These are phyloP conservation scores for Chrysoporthe puriensis DNA, from an alignment of 2,329 filamentous ascomycete genomes.

Conservation along the genomic window DNA sequence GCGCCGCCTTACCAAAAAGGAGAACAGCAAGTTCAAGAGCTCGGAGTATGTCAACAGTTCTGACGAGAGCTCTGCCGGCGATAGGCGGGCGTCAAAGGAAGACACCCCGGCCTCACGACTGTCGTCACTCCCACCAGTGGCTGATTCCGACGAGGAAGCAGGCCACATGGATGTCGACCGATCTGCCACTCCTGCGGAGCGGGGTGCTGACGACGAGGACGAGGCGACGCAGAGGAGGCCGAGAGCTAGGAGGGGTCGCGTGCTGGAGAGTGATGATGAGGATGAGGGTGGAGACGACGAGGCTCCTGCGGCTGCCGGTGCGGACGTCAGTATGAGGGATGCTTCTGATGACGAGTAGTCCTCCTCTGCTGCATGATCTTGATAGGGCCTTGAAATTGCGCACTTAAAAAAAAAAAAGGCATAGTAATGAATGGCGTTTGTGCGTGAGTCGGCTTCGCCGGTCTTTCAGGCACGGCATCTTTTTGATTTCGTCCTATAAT, in stretches of 20 bases:
- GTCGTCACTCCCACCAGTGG: slow-evolving; percentile 26
- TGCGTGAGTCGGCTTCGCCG: not conserved
- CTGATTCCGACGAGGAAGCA: slow-evolving; percentile 40
- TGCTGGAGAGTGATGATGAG: slow-evolving; percentile 59
- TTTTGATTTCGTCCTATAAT: not conserved
- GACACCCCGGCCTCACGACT: slow-evolving; percentile 31
- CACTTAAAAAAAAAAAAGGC: not conserved
- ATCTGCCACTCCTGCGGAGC: slow-evolving; percentile 31
- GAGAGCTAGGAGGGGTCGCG: slow-evolving; percentile 53
- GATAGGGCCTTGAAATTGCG: not conserved
- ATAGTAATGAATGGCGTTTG: not conserved
- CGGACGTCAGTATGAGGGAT: slow-evolving; percentile 41
- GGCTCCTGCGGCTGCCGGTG: slow-evolving; percentile 29
- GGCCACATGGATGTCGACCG: slow-evolving; percentile 60
- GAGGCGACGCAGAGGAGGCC: slow-evolving; percentile 45
- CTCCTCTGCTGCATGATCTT: not conserved
- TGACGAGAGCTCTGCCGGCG: slow-evolving; percentile 52
- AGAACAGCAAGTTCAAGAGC: slow-evolving; percentile 78
- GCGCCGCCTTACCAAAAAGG: slow-evolving; percentile 56
- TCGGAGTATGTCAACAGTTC: slow-evolving; percentile 82
- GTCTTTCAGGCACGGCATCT: not conserved
- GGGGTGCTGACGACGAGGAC: slow-evolving; percentile 54
- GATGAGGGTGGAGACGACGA: slow-evolving; percentile 46
- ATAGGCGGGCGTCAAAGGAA: slow-evolving; percentile 31
- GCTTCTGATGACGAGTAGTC: slow-evolving; percentile 38